These are phyloP conservation scores for Ramaria rubella DNA, from an alignment of 768 basidiomycete genomes.

Conservation along the genomic window DNA sequence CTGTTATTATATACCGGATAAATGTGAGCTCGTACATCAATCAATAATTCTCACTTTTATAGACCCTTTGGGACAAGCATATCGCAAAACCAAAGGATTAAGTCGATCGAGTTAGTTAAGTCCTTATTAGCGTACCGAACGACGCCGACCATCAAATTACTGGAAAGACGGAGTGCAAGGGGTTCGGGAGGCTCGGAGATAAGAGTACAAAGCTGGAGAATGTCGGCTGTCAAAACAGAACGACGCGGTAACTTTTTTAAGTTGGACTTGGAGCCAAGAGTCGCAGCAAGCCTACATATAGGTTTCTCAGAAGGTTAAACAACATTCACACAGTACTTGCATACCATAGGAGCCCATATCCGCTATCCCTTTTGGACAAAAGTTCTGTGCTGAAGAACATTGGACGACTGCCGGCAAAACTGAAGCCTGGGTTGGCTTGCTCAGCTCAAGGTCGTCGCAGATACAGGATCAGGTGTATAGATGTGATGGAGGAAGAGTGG, in stretches of 20 bases:
- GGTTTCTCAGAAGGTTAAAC: background rate
- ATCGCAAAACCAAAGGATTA: conserved; percentile 10
- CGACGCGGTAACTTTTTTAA: conserved; percentile 79
- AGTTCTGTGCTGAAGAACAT: conserved; percentile 91
- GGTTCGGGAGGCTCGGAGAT: conserved; percentile 83
- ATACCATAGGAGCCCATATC: conserved; percentile 85
- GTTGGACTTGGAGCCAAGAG: conserved; percentile 79
- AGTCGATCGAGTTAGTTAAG: conserved; percentile 17
- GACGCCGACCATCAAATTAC: conserved; percentile 85
- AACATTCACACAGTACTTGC: background rate
- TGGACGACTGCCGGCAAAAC: background rate
- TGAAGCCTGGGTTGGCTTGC: background rate
- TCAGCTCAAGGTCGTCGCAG: background rate
- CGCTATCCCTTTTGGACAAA: conserved; percentile 73
- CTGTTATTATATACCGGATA: conserved; percentile 30
- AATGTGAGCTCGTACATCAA: background rate
- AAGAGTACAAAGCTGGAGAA: conserved; percentile 69
- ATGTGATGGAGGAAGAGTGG: background rate
- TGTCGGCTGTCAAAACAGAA: conserved; percentile 81
- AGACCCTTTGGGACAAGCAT: conserved; percentile 30
- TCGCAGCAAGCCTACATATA: conserved; percentile 74
- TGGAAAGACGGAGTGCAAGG: conserved; percentile 78
- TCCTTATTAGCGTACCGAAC: conserved; percentile 55
- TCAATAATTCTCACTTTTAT: conserved; percentile 35
- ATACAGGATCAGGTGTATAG: background rate